Percentiles rank a stretch among this genome's conserved stretches.
These are phyloP conservation scores for Pseudonectria buxi DNA, from an alignment of 2,329 filamentous ascomycete genomes.

Conservation along the genomic window DNA sequence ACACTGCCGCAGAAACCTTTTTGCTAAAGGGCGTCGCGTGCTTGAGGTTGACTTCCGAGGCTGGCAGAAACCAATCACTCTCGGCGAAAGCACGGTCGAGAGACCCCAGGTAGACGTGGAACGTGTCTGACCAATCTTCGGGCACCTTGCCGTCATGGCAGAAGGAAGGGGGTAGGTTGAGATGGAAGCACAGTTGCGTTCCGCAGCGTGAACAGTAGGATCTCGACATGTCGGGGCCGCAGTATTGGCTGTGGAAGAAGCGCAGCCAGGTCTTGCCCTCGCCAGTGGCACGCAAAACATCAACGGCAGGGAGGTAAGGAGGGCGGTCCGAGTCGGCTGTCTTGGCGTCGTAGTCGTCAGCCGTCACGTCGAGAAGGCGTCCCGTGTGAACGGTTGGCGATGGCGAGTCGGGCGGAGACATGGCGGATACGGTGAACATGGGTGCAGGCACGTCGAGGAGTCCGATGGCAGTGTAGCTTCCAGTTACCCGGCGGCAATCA, in stretches of 20 bases:
- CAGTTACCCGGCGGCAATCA: slow-evolving; percentile 16
- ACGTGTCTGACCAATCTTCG: slow-evolving; percentile 7
- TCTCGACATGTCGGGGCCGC: slow-evolving; percentile 11
- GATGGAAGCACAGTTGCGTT: slow-evolving; percentile 13
- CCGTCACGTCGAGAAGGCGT: slow-evolving; percentile 12
- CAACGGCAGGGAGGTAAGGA: slow-evolving; percentile 12
- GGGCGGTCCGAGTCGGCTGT: slow-evolving; percentile 11
- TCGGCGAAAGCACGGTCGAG: slow-evolving; percentile 17
- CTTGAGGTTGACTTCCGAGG: slow-evolving; percentile 11
- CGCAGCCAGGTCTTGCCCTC: slow-evolving; percentile 15
- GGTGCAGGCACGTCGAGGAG: slow-evolving; percentile 10
- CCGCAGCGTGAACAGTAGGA: slow-evolving; percentile 22
- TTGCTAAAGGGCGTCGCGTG: slow-evolving; percentile 12
- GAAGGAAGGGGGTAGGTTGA: slow-evolving; percentile 8
- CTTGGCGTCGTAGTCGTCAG: slow-evolving; percentile 8
- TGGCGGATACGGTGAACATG: slow-evolving; percentile 17
- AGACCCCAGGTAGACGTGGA: slow-evolving; percentile 14
- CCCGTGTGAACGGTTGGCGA: slow-evolving; percentile 8
- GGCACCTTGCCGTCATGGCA: slow-evolving; percentile 12
- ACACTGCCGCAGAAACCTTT: slow-evolving; percentile 13
- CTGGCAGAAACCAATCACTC: slow-evolving; percentile 14
- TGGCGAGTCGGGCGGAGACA: slow-evolving; percentile 3
- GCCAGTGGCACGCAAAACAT: slow-evolving; percentile 10
- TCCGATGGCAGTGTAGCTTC: slow-evolving; percentile 4
- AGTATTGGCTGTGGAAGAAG: slow-evolving; percentile 19